Base-by-base conservation (phyloP, 2,329 filamentous ascomycete genomes). In the Chalaropsis thielavioides region DNA sequence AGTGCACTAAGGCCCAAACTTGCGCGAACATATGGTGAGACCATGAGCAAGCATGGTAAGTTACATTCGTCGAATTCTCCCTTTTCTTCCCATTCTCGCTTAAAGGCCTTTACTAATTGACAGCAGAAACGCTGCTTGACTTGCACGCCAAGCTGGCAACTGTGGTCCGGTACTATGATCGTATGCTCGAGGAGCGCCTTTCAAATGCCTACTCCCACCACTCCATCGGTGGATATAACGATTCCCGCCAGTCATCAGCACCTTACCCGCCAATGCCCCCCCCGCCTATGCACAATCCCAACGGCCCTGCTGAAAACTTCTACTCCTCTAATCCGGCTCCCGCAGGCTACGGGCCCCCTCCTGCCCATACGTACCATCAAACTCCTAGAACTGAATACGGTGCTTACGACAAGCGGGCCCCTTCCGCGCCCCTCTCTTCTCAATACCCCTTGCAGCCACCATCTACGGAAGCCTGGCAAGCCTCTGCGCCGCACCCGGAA, bases 1-100 rank as follows among this genome's bases (percentile, higher is more conserved):
- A 91, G 92, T n/a, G 82, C 90, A 17, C 78, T 99, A 68, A 83
- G 94, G 61, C 94, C 94, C 1, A 99, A 99, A 74, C 80, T 99
- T 64, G 94, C 94, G 3, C 84, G 94, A 66, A 96, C 92, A 0
- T 96, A 97, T 72, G 94, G 94, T 64, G 94, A 99, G 77, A 96
- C 94, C 0, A 97, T 99, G 94, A 97, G 94, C 82, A 99, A 99
- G 75, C 94, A 97, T 74, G 92, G 90, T 90, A 78, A 73, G 84
- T 76, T 17, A 8, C 46, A 31, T 54, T 64, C 43, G 19, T 49
- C 7, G n/a, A 7, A 3, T 38, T 35, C 27, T 10, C 3, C 31
- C 27, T 58, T 35, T 58, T 1, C 27, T 11, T 58, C 27, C 11
- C 27, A 51, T 17, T 51, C 10, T 11, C 11, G 19, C 1, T 22